Conservation (phyloP, 495 filamentous ascomycete species). For the Amniculicola lignicola region DNA sequence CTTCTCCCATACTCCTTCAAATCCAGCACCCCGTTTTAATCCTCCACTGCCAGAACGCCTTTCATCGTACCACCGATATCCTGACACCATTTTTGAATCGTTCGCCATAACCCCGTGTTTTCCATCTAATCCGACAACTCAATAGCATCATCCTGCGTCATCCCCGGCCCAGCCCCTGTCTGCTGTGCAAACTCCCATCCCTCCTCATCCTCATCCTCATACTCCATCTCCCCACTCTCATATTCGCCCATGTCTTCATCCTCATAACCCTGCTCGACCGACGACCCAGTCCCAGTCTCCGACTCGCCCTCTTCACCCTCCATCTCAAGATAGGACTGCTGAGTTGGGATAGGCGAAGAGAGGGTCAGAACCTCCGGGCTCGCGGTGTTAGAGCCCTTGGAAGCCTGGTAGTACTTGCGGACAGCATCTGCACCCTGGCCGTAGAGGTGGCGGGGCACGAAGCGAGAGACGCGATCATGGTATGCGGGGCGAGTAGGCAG, state of each 20-base stretch:
- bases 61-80: too few relatives aligned
- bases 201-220: conserved; percentile 19
- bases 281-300: conserved; percentile 6
- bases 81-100: too few relatives aligned
- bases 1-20: too few relatives aligned
- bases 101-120: too few relatives aligned
- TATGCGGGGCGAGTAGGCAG: conserved; percentile 20
- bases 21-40: too few relatives aligned
- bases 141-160: conserved; percentile 34
- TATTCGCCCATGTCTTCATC: conserved; percentile 25
- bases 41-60: too few relatives aligned
- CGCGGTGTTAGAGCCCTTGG: neutral
- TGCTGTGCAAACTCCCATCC: neutral
- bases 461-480: conserved; percentile 34
- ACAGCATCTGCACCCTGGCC: conserved; percentile 32
- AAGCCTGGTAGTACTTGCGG: conserved; percentile 13
- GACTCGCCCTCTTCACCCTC: conserved; percentile 1
- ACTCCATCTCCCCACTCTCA: conserved; percentile 2
- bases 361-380: neutral
- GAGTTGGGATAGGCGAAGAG: conserved; percentile 15
- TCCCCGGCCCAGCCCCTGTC: conserved; percentile 7
- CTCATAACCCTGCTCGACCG: conserved; percentile 26
- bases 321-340: conserved; percentile 14
- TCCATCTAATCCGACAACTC: conserved; percentile 37
- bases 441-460: conserved; percentile 42